Percentiles rank a stretch among this genome's conserved stretches.
phyloP scores from a whole-genome alignment of 2,329 filamentous ascomycete species.

The Penicillium sp. region DNA sequence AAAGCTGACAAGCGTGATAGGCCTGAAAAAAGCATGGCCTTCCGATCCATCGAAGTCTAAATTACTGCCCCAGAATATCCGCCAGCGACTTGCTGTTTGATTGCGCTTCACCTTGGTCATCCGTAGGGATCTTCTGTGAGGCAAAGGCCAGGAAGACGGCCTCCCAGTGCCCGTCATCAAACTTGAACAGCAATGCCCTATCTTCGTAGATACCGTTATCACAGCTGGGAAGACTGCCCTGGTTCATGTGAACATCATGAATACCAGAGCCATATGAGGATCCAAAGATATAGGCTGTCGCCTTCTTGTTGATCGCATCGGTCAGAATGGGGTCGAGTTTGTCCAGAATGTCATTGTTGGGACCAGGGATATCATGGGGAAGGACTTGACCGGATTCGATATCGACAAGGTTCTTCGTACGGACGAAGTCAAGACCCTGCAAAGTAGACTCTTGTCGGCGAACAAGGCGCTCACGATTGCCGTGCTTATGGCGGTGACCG shows the following conservation, averaged over 20 bases:
- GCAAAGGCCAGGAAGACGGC: slow-evolving; percentile 50
- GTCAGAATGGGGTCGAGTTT: slow-evolving; percentile 44
- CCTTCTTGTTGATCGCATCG: slow-evolving; percentile 43
- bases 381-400: slow-evolving; percentile 39
- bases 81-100: slow-evolving; percentile 26
- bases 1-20: background rate
- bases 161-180: slow-evolving; percentile 47
- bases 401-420: slow-evolving; percentile 24
- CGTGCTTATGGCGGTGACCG: slow-evolving; percentile 22
- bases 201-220: slow-evolving; percentile 48
- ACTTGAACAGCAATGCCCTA: slow-evolving; percentile 45
- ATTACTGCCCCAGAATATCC: slow-evolving; percentile 19
- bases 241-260: slow-evolving; percentile 52
- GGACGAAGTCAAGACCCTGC: slow-evolving; percentile 28
- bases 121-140: slow-evolving; percentile 44
- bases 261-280: slow-evolving; percentile 45
- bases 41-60: background rate
- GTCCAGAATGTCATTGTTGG: slow-evolving; percentile 47
- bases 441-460: slow-evolving; percentile 28
- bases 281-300: slow-evolving; percentile 48
- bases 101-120: slow-evolving; percentile 33
- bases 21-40: background rate
- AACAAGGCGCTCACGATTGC: slow-evolving; percentile 25
- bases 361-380: slow-evolving; percentile 22
- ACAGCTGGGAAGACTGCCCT: slow-evolving; percentile 41